These are phyloP conservation scores for Trichaptum fuscoviolaceum DNA, from an alignment of 768 basidiomycete genomes.

Conservation along the genomic window DNA sequence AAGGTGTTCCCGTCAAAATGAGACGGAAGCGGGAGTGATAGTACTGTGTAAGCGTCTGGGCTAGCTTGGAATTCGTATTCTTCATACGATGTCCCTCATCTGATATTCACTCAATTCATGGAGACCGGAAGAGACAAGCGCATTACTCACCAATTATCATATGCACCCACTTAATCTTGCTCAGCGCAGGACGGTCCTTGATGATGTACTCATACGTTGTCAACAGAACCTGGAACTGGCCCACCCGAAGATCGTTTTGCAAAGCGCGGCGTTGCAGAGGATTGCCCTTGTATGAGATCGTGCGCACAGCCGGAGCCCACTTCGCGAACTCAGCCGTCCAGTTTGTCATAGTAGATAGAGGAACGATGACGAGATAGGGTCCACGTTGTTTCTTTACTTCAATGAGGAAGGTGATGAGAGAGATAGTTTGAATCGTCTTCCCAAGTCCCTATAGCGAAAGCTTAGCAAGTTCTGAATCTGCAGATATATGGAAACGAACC, in stretches of 20 bases:
- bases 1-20: slow-evolving; percentile 91
- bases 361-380: slow-evolving; percentile 93
- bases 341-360: slow-evolving; percentile 94
- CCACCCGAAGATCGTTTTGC: slow-evolving; percentile 70
- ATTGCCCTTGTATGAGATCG: slow-evolving; percentile 88
- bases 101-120: slow-evolving; percentile 22
- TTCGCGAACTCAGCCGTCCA: slow-evolving; percentile 97
- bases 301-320: slow-evolving; percentile 84
- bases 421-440: slow-evolving; percentile 93
- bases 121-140: slow-evolving; percentile 1
- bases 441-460: slow-evolving; percentile 68
- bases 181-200: slow-evolving; percentile 86
- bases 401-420: slow-evolving; percentile 91
- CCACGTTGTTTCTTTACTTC: slow-evolving; percentile 88
- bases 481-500: slow-evolving; percentile 37
- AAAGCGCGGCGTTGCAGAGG: slow-evolving; percentile 75
- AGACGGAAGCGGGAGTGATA: slow-evolving; percentile 92
- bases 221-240: slow-evolving; percentile 86
- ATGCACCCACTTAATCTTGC: slow-evolving; percentile 93
- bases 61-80: slow-evolving; percentile 86
- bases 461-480: slow-evolving; percentile 11
- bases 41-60: slow-evolving; percentile 84
- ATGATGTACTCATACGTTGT: slow-evolving; percentile 98
- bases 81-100: slow-evolving; percentile 99
- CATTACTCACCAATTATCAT: slow-evolving; percentile 82